phyloP scores from a whole-genome alignment of 768 basidiomycete genomes.

The Cystobasidium tubakii region DNA sequence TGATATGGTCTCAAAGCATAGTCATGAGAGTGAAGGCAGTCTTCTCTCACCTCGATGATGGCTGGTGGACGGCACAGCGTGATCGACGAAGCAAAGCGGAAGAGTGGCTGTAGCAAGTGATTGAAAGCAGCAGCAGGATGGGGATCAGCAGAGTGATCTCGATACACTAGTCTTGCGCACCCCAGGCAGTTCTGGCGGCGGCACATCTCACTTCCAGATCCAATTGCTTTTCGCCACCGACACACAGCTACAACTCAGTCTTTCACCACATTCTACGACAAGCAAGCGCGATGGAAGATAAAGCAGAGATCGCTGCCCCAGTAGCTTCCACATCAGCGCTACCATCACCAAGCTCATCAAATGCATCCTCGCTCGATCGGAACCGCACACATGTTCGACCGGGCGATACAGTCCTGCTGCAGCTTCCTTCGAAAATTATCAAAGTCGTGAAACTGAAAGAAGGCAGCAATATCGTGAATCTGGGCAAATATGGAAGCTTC shows the following conservation, averaged over 20 bases:
- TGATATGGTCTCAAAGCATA: not conserved
- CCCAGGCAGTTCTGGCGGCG: too few relatives aligned
- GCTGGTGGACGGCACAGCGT: not conserved
- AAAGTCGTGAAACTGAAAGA: constrained; percentile 65
- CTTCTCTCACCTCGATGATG: not conserved
- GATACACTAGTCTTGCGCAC: too few relatives aligned
- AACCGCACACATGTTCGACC: constrained; percentile 54
- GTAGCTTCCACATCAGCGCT: not conserved
- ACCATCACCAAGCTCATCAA: not conserved
- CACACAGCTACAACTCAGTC: not conserved
- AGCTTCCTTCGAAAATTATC: constrained; percentile 71
- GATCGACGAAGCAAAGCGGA: not conserved
- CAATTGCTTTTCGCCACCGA: not conserved
- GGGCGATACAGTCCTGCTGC: constrained; percentile 72
- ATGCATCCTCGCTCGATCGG: not conserved
- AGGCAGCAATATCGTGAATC: constrained; percentile 51
- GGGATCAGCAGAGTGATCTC: not conserved
- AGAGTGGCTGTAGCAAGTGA: not conserved
- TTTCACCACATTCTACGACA: not conserved
- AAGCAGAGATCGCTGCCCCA: not conserved
- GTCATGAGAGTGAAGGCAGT: not conserved
- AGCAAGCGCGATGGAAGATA: not conserved
- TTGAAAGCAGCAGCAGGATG: not conserved
- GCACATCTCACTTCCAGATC: not conserved
- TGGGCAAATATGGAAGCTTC: constrained; percentile 85